Base-by-base conservation (phyloP, 345 rosid genomes). In the sweet orange (Citrus sinensis) region DNA sequence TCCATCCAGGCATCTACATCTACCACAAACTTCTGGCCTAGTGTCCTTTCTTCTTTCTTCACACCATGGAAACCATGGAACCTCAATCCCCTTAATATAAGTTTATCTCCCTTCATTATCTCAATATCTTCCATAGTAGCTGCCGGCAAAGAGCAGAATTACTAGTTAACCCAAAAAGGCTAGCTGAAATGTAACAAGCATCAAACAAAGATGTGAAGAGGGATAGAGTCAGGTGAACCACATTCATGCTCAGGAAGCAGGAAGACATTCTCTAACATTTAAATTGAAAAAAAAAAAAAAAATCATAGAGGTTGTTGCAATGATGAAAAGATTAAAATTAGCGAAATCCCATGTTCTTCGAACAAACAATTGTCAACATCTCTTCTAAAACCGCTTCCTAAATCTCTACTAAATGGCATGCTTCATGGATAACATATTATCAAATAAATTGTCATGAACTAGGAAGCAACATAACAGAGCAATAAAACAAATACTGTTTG, bases 1-100 rank as follows among this genome's bases (percentile, higher is more conserved):
- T 93, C 95, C 93, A 89, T 84, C 95, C 97, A 96, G 32, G 99
- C 98, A 83, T 96, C 99, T 10, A 92, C 86, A 80, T 96, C 99
- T 4, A 96, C 61, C 80, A 93, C 46, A 83, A 95, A 95, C 90
- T 91, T 91, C 88, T 91, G 99, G 7, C 98, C 99, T 7, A 93
- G 79, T 32, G 73, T 84, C 80, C 75, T 85, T 77, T 94, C 98
- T 85, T 92, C 98, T 9, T 85, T 35, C 79, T 92, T 88, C 68
- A 88, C 99, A 62, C 97, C 98, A 78, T 96, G 99, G 85, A 82
- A 87, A 20, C 97, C 97, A 42, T 95, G 97, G 73, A 93, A 94
- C 80, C 83, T 90, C 85, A 95, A 78, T 4, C 97, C 99, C 83
- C 91, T 89, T 16, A 95, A 74, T 74, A 88, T 74, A 32, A 95